These are phyloP conservation scores for Aspergillus texensis DNA, from an alignment of 2,329 filamentous ascomycete species.

Conservation along the genomic window DNA sequence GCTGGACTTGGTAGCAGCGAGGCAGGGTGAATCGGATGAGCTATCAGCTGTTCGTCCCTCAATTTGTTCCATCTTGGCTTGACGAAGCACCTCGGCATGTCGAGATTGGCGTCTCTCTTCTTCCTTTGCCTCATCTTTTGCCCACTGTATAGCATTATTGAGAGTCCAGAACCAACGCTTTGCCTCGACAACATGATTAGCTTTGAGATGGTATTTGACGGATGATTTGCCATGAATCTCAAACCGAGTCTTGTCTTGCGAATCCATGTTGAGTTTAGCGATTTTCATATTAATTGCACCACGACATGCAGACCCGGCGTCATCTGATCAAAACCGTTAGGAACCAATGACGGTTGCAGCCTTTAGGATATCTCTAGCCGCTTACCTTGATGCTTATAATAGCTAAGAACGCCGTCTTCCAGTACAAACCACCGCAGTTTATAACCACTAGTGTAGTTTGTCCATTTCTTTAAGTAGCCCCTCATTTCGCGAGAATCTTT, in stretches of 20 bases:
- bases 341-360: too few relatives aligned
- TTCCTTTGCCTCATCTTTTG: constrained; percentile 93
- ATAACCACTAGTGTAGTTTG: constrained; percentile 96
- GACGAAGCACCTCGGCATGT: constrained; percentile 73
- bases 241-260: constrained; percentile 95
- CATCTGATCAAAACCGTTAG: constrained; percentile 56
- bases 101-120: constrained; percentile 76
- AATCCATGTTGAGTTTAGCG: constrained; percentile 89
- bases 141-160: constrained; percentile 98
- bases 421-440: constrained; percentile 97
- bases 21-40: constrained; percentile 40
- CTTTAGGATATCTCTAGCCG: background rate
- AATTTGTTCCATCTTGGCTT: constrained; percentile 77
- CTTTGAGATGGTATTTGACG: constrained; percentile 96
- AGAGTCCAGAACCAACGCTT: constrained; percentile 99
- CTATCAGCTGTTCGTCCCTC: constrained; percentile 53
- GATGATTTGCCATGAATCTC: constrained; percentile 98
- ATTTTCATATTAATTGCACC: constrained; percentile 99
- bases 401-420: constrained; percentile 94
- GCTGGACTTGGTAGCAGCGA: constrained; percentile 36
- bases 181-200: constrained; percentile 96
- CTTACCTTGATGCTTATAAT: constrained; percentile 90
- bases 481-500: constrained; percentile 97
- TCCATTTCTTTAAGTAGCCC: constrained; percentile 99
- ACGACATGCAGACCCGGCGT: constrained; percentile 91